Conservation (phyloP, 2,329 filamentous ascomycete genomes). For the Clonostachys byssicola region DNA sequence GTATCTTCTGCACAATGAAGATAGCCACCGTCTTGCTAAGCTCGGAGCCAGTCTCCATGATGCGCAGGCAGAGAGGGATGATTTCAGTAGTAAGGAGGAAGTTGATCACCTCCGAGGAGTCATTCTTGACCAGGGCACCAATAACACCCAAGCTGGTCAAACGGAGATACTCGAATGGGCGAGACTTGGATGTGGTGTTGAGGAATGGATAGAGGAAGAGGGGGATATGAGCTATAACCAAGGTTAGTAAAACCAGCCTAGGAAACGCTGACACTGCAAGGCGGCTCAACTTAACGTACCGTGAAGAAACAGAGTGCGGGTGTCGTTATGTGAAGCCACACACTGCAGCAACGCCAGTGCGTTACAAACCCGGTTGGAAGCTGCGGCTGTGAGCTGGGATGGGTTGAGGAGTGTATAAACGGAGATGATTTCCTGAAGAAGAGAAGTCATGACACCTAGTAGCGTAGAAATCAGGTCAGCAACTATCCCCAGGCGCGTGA, state of each 20-base stretch:
- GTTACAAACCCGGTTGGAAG: conserved; percentile 96
- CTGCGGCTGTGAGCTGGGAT: conserved; percentile 94
- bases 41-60: conserved; percentile 99
- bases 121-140: conserved; percentile 95
- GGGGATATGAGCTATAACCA: conserved; percentile 78
- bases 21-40: conserved; percentile 98
- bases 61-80: conserved; percentile 92
- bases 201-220: conserved; percentile 97
- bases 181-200: conserved; percentile 96
- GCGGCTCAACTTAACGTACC: conserved; percentile 49
- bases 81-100: conserved; percentile 98
- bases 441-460: conserved; percentile 92
- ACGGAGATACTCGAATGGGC: conserved; percentile 95
- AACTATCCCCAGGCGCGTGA: conserved; percentile 8
- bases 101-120: conserved; percentile 97
- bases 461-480: background rate
- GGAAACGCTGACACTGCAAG: background rate
- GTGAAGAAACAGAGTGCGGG: conserved; percentile 86
- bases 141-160: conserved; percentile 96
- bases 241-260: conserved; percentile 2
- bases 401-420: conserved; percentile 96
- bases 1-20: conserved; percentile 98
- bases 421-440: conserved; percentile 97
- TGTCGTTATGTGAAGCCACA: conserved; percentile 96
- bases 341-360: conserved; percentile 93